A percentile compares a stretch with the other conserved stretches of the same genome.
These are phyloP conservation scores for Pythium scleroteichum DNA, from an alignment of 352 stramenopile genomes.

Conservation along the genomic window DNA sequence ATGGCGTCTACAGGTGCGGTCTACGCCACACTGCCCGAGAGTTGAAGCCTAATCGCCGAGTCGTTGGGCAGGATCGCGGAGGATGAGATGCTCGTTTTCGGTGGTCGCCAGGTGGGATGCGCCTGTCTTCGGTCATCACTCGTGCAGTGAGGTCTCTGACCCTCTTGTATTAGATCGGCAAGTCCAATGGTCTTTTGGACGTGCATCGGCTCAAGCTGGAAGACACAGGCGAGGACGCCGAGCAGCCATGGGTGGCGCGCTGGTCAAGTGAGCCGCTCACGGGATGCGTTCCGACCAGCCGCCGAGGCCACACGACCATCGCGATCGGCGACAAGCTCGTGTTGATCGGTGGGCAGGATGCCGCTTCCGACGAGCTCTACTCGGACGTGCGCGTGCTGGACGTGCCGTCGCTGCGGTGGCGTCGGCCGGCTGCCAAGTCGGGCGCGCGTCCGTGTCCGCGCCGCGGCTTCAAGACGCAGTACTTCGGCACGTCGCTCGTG, in stretches of 20 bases:
- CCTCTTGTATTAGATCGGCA: conserved; percentile 40
- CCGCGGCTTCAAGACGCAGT: conserved; percentile 79
- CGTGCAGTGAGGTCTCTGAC: neutral
- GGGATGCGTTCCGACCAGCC: conserved; percentile 41
- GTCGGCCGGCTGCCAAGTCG: conserved; percentile 30
- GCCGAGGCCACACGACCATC: conserved; percentile 64
- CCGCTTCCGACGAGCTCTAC: conserved; percentile 40
- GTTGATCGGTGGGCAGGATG: conserved; percentile 65
- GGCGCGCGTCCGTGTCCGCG: conserved; percentile 47
- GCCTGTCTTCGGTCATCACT: neutral
- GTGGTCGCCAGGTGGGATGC: conserved; percentile 63
- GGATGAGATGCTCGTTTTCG: conserved; percentile 58
- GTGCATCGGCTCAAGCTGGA: conserved; percentile 38
- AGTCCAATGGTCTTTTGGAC: conserved; percentile 64
- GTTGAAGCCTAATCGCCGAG: neutral
- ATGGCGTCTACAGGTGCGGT: conserved; percentile 50
- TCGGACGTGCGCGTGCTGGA: conserved; percentile 59
- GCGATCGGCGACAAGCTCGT: conserved; percentile 56
- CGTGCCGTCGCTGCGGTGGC: conserved; percentile 37
- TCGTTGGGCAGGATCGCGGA: conserved; percentile 3
- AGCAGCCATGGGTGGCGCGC: conserved; percentile 39
- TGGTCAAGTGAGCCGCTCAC: conserved; percentile 21
- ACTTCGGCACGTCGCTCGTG: conserved; percentile 70
- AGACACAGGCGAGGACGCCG: neutral
- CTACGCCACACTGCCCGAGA: no score